Conservation (phyloP, 352 stramenopile species). For the Elongisporangium undulatum region DNA sequence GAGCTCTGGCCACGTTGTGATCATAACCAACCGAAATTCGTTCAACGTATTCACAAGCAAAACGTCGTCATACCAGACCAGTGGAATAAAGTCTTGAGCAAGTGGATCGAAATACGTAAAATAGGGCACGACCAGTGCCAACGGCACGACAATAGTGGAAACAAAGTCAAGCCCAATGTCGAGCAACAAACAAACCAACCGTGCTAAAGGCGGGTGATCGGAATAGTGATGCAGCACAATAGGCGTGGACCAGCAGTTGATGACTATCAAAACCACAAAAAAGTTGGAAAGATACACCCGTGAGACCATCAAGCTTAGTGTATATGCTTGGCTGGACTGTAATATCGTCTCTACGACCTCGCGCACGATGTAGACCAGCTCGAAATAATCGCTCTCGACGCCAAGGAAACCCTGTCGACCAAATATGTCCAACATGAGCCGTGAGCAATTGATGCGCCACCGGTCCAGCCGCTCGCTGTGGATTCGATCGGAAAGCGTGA, state of each 20-base stretch:
- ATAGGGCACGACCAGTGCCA: slow-evolving; percentile 12
- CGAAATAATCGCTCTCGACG: slow-evolving; percentile 19
- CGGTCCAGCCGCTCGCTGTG: too few relatives aligned
- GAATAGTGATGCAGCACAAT: slow-evolving; percentile 7
- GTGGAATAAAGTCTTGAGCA: slow-evolving; percentile 9
- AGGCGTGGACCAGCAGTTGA: slow-evolving; percentile 19
- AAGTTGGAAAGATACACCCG: slow-evolving; percentile 12
- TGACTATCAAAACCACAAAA: slow-evolving; percentile 14
- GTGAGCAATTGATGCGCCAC: too few relatives aligned
- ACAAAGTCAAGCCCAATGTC: slow-evolving; percentile 19
- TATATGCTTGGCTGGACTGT: slow-evolving; percentile 21
- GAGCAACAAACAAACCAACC: slow-evolving; percentile 14
- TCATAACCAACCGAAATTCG: slow-evolving; percentile 18
- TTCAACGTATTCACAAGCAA: slow-evolving; percentile 19
- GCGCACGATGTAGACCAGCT: slow-evolving; percentile 10
- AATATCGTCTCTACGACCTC: slow-evolving; percentile 18
- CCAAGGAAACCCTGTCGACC: slow-evolving; percentile 12
- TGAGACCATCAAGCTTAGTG: slow-evolving; percentile 17
- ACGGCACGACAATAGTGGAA: slow-evolving; percentile 10
- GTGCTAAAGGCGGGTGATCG: slow-evolving; percentile 5
- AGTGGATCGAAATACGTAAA: slow-evolving; percentile 6
- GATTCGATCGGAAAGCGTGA: too few relatives aligned
- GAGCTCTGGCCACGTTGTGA: slow-evolving; percentile 19
- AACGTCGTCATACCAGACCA: slow-evolving; percentile 20
- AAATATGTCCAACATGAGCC: slow-evolving; percentile 6